These are phyloP conservation scores for Hylodesmum podocarpum DNA, from an alignment of 306 rosid species.

Conservation along the genomic window DNA sequence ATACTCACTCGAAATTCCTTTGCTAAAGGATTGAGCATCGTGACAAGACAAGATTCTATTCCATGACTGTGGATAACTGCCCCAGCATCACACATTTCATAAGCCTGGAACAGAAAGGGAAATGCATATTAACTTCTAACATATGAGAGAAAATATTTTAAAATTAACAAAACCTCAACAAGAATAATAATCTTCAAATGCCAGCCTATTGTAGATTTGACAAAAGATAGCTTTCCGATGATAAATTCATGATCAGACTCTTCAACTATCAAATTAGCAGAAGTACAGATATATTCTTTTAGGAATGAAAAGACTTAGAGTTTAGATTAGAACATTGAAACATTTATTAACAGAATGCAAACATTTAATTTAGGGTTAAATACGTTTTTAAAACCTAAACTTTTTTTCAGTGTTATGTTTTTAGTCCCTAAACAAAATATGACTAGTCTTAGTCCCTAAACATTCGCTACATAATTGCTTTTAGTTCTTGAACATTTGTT, in stretches of 20 bases:
- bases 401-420: too few species aligned
- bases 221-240: neutral
- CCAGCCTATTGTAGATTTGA: conserved; percentile 12
- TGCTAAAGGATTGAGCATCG: conserved; percentile 80
- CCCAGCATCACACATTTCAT: conserved; percentile 77
- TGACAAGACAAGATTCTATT: conserved; percentile 83
- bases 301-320: neutral
- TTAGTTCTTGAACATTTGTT: too few species aligned
- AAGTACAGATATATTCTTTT: neutral
- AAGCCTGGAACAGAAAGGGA: conserved; percentile 56
- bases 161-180: neutral
- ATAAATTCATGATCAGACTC: neutral
- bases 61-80: conserved; percentile 93
- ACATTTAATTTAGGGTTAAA: too few species aligned
- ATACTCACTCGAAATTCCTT: conserved; percentile 87
- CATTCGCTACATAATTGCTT: too few species aligned
- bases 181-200: neutral
- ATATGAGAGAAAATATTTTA: neutral
- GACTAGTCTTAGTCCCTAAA: too few species aligned
- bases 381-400: too few species aligned
- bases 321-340: neutral
- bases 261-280: conserved; percentile 2
- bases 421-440: too few species aligned
- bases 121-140: neutral
- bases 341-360: neutral